Conservation (phyloP, 331 rosid genomes). For the Phaseolus coccineus region DNA sequence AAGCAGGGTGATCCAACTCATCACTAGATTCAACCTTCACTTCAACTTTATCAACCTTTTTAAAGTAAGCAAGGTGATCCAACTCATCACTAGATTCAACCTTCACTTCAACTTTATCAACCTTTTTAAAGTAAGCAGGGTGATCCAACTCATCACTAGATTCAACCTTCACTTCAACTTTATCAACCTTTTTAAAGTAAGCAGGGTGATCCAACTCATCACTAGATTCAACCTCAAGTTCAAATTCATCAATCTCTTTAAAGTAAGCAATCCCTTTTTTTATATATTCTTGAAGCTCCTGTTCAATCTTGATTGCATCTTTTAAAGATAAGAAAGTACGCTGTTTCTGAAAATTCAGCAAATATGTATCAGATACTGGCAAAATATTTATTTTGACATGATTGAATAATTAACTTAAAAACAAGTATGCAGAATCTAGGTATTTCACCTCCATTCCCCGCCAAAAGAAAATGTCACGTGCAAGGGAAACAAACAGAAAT, state of each 20-base stretch:
- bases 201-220: conserved; percentile 23
- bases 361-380: conserved; percentile 22
- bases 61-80: too few relatives aligned
- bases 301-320: conserved; percentile 26
- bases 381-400: too few relatives aligned
- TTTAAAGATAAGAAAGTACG: conserved; percentile 22
- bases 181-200: too few relatives aligned
- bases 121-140: too few relatives aligned
- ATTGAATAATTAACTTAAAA: too few relatives aligned
- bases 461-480: background rate
- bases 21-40: too few relatives aligned
- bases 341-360: conserved; percentile 47
- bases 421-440: conserved; percentile 14
- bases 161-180: too few relatives aligned
- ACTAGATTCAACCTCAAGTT: conserved; percentile 39
- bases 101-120: too few relatives aligned
- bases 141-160: too few relatives aligned
- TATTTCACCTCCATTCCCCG: background rate
- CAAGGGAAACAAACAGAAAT: background rate
- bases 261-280: conserved; percentile 46
- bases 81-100: too few relatives aligned
- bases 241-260: conserved; percentile 45
- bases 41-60: too few relatives aligned
- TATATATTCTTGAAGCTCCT: conserved; percentile 38
- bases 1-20: too few relatives aligned